Conservation (phyloP, 192 early-diverging fungal species). For the Globomyces pollinis-pini region DNA sequence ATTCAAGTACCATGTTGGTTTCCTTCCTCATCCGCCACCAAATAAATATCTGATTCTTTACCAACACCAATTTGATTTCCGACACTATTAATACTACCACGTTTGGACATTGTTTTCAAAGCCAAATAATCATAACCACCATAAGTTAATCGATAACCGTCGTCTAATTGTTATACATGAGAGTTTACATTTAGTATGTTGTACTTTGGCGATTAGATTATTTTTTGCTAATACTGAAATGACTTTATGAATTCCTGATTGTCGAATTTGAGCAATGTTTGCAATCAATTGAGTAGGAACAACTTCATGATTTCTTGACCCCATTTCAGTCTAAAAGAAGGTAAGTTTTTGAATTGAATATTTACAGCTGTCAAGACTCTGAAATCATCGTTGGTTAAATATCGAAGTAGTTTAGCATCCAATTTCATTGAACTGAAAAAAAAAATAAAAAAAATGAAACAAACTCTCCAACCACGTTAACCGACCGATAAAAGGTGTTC, state of each 20-base stretch:
- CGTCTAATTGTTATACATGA: slow-evolving; percentile 53
- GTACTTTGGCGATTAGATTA: slow-evolving; percentile 80
- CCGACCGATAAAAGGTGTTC: no score
- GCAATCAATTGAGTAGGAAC: slow-evolving; percentile 88
- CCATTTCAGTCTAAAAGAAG: slow-evolving; percentile 96
- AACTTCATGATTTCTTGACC: slow-evolving; percentile 96
- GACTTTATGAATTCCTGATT: slow-evolving; percentile 78
- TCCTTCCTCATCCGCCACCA: slow-evolving; percentile 89
- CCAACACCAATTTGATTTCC: slow-evolving; percentile 99
- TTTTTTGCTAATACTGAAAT: slow-evolving; percentile 81
- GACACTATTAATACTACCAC: slow-evolving; percentile 83
- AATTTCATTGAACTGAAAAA: slow-evolving; percentile 71
- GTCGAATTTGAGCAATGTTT: slow-evolving; percentile 86
- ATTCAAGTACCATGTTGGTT: slow-evolving; percentile 76
- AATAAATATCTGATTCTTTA: slow-evolving; percentile 97
- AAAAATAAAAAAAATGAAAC: slow-evolving; percentile 1
- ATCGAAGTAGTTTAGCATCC: slow-evolving; percentile 87
- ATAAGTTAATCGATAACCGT: slow-evolving; percentile 95
- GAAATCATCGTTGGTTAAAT: slow-evolving; percentile 90
- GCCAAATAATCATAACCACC: slow-evolving; percentile 99
- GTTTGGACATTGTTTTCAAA: slow-evolving; percentile 81
- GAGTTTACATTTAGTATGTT: slow-evolving; percentile 76
- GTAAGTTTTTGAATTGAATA: slow-evolving; percentile 33
- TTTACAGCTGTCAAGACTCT: slow-evolving; percentile 94
- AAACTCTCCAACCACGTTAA: no score